These are phyloP conservation scores for Naganishia albida DNA, from an alignment of 1,284 basidiomycete species.

Conservation along the genomic window DNA sequence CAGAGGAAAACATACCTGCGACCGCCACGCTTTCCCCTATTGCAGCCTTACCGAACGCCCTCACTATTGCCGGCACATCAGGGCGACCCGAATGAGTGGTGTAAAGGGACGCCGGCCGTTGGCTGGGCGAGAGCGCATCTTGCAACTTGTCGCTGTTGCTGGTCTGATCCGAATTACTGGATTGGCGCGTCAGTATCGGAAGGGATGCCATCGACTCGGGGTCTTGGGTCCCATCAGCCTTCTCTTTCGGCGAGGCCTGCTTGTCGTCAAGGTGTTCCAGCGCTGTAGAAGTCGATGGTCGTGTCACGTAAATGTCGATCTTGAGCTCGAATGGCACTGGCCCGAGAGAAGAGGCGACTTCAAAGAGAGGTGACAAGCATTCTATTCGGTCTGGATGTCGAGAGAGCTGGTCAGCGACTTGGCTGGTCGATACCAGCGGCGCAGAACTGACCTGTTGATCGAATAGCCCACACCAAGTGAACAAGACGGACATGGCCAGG, in stretches of 20 bases:
- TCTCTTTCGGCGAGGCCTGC: neutral
- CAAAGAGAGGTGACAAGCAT: conserved; percentile 20
- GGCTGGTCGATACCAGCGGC: neutral
- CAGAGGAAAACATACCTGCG: conserved; percentile 9
- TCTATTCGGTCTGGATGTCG: conserved; percentile 9
- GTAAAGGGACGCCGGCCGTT: conserved; percentile 3
- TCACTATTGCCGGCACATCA: conserved; percentile 2
- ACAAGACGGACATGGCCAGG: conserved; percentile 19
- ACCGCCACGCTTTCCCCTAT: conserved; percentile 12
- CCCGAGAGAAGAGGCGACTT: neutral
- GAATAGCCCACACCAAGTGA: conserved; percentile 17
- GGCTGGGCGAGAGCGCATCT: neutral
- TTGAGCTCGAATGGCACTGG: conserved; percentile 10
- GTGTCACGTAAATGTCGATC: conserved; percentile 20
- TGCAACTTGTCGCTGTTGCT: neutral
- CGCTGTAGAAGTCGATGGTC: neutral
- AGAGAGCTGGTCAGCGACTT: neutral
- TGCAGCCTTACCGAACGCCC: neutral
- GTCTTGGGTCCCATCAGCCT: neutral
- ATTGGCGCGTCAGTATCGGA: conserved; percentile 1
- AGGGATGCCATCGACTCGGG: neutral
- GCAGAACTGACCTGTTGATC: conserved; percentile 11
- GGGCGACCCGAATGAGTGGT: neutral
- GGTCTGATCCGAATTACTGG: conserved; percentile 3
- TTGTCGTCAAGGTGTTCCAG: neutral